Conservation (phyloP, 164 flowering plant species). For the Amborella trichopoda region DNA sequence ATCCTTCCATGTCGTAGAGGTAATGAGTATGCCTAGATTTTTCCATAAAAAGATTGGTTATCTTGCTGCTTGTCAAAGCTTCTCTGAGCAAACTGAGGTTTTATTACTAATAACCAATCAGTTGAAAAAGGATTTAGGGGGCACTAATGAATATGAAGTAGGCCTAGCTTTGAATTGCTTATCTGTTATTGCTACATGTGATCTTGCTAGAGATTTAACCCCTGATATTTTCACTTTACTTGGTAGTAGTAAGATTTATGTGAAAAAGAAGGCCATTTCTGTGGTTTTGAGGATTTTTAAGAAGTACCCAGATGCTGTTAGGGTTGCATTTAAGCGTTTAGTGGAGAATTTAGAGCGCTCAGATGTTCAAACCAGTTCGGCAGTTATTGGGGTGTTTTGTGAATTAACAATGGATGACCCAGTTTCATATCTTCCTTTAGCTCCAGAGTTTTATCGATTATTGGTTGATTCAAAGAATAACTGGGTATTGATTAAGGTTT, state of each 20-base stretch:
- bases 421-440: conserved; percentile 62
- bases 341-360: conserved; percentile 75
- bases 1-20: conserved; percentile 73
- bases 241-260: conserved; percentile 29
- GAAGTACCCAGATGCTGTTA: conserved; percentile 63
- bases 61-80: conserved; percentile 63
- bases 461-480: conserved; percentile 79
- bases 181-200: conserved; percentile 39
- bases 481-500: conserved; percentile 88
- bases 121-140: conserved; percentile 65
- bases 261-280: conserved; percentile 59
- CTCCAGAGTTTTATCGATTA: conserved; percentile 81
- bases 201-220: conserved; percentile 68
- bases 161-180: conserved; percentile 60
- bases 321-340: conserved; percentile 79
- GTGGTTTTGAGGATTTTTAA: conserved; percentile 54
- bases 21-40: conserved; percentile 48
- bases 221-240: conserved; percentile 57
- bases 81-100: conserved; percentile 55
- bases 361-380: conserved; percentile 42
- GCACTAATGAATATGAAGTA: conserved; percentile 45
- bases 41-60: conserved; percentile 56
- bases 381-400: conserved; percentile 75
- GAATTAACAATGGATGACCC: conserved; percentile 59
- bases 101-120: conserved; percentile 73